phyloP scores from a whole-genome alignment of 2,329 filamentous ascomycete species.

The Chaetomiaceae sp. region DNA sequence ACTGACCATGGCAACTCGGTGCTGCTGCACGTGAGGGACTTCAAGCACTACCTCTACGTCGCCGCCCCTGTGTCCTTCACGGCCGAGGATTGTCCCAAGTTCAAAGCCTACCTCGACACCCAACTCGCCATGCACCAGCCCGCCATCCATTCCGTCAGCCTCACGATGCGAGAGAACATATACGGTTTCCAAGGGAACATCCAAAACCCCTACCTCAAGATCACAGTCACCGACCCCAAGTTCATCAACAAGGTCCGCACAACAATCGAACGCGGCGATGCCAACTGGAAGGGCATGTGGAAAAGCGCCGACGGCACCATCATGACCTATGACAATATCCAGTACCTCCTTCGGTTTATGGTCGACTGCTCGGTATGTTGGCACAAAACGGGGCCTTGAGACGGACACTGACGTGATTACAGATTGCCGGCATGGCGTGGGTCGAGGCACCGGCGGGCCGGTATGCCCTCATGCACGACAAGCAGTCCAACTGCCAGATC shows the following conservation, averaged over 20 bases:
- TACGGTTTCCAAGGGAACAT: slow-evolving; percentile 93
- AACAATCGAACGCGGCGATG: slow-evolving; percentile 67
- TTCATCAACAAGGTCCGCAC: slow-evolving; percentile 71
- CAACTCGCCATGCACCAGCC: slow-evolving; percentile 70
- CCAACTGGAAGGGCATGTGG: slow-evolving; percentile 93
- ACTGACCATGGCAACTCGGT: slow-evolving; percentile 82
- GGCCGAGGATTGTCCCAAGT: slow-evolving; percentile 70
- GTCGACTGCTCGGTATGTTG: slow-evolving; percentile 77
- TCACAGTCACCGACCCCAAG: slow-evolving; percentile 87
- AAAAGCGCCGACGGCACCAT: slow-evolving; percentile 60
- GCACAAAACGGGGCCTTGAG: neutral
- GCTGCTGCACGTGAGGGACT: slow-evolving; percentile 89
- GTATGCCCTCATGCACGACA: slow-evolving; percentile 29
- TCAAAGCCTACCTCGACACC: slow-evolving; percentile 74
- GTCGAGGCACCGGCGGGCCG: slow-evolving; percentile 64
- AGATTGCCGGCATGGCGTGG: slow-evolving; percentile 96
- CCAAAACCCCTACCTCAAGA: slow-evolving; percentile 87
- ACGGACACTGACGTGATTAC: slow-evolving; percentile 8
- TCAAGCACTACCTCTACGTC: slow-evolving; percentile 93
- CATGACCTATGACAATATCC: slow-evolving; percentile 91
- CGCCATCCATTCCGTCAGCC: slow-evolving; percentile 72
- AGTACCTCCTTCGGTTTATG: slow-evolving; percentile 96
- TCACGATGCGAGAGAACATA: slow-evolving; percentile 84
- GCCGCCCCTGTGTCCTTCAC: slow-evolving; percentile 80
- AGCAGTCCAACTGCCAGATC: slow-evolving; percentile 93